phyloP scores from a whole-genome alignment of 768 basidiomycete genomes.

The Termitomyces titanicus region DNA sequence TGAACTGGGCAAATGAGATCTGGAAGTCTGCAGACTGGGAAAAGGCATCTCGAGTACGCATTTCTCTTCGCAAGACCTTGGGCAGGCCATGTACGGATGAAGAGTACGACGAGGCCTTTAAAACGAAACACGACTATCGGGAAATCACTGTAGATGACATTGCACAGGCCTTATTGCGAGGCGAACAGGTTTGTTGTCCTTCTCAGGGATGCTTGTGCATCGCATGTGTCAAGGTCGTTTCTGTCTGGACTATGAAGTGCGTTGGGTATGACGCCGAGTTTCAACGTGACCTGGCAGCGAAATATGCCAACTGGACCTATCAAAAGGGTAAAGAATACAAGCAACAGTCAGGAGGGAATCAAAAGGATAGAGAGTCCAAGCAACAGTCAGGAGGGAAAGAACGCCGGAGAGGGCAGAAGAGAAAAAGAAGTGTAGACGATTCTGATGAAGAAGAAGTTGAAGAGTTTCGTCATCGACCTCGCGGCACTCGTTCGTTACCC shows the following conservation, averaged over 20 bases:
- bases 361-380: no score
- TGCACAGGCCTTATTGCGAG: slow-evolving; percentile 21
- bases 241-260: slow-evolving; percentile 37
- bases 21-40: slow-evolving; percentile 24
- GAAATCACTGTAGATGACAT: slow-evolving; percentile 24
- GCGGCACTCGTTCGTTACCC: background rate
- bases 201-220: background rate
- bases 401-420: background rate
- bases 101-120: slow-evolving; percentile 16
- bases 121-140: background rate
- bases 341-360: background rate
- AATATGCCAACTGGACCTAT: slow-evolving; percentile 14
- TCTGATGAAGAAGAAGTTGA: background rate
- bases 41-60: slow-evolving; percentile 17
- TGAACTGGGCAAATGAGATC: slow-evolving; percentile 24
- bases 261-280: slow-evolving; percentile 35
- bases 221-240: slow-evolving; percentile 19
- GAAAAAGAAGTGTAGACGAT: background rate
- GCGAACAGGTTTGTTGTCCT: slow-evolving; percentile 26
- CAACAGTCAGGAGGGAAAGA: background rate
- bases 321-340: background rate
- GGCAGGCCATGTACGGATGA: slow-evolving; percentile 21
- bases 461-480: background rate
- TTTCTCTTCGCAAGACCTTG: slow-evolving; percentile 23
- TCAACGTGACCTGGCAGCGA: slow-evolving; percentile 27